Evolutionary conservation across 352 stramenopile genomes (phyloP), one percentile per base, ranked within the genome.

Genomic region (Phytophthora lateralis): DNA sequence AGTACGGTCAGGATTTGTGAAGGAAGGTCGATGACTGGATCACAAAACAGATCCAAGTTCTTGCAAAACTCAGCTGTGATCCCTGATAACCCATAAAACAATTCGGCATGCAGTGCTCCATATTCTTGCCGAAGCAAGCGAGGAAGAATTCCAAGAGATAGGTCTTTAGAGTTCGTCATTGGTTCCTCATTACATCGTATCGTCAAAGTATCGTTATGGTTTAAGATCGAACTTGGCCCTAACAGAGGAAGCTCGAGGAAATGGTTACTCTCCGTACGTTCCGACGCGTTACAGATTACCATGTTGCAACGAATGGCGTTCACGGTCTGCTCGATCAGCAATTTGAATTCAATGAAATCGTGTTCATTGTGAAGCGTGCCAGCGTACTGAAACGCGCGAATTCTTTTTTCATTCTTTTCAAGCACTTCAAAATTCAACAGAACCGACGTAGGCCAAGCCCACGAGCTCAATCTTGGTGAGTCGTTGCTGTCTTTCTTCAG

Each of bases 51-150:
- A 6, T 6, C 35, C 29, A 51, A 64, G 26, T 60, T 51, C 37
- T 65, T 69, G 43, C 54, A 69, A 48, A 69, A 65, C 30, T 69
- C 55, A 10, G n/a, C 47, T 20, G 65, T 48, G 30, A 69, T 55
- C 4, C 20, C 26, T 5, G 41, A 46, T 30, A 65, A 47, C 12
- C 17, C 55, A 26, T 46, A 14, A 21, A 64, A 64, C 5, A 69
- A 34, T 27, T 56, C 21, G 10, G 21, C 11, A 8, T 29, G 50
- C n/a, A 69, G 7, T 3, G 7, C 6, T n/a, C 42, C 32, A 2
- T 6, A 27, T 18, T 55, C 61, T 38, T 65, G 55, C 17, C 47
- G 32, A 3, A 69, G 15, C 14, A 69, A 42, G 30, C 26, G 48
- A 11, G 61, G 8, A 7, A 69, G 18, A 44, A 69, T 12, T 4